phyloP scores from a whole-genome alignment of 306 rosid genomes.

The Pyrus communis region DNA sequence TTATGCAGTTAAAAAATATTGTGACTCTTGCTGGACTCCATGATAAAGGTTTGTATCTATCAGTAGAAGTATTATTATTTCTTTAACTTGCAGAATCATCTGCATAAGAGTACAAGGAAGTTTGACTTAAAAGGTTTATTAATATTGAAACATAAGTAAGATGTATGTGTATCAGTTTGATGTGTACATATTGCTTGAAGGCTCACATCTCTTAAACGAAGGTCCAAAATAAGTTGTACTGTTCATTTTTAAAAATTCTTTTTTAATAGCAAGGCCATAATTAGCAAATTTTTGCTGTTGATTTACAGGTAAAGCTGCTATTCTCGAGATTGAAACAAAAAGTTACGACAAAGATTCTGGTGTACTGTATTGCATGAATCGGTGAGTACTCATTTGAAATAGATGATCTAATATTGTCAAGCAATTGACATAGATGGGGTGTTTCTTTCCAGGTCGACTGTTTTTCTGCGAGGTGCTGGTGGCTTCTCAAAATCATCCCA shows the following conservation, averaged over 20 bases:
- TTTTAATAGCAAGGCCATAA: neutral
- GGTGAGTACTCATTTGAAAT: conserved; percentile 39
- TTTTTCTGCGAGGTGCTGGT: conserved; percentile 87
- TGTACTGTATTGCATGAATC: conserved; percentile 75
- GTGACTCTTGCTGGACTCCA: conserved; percentile 79
- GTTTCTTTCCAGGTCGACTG: conserved; percentile 52
- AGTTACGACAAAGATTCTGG: conserved; percentile 76
- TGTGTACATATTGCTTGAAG: neutral
- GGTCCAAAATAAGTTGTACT: neutral
- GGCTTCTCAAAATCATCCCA: conserved; percentile 86
- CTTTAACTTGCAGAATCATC: neutral
- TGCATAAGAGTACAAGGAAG: neutral
- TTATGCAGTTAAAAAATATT: conserved; percentile 57
- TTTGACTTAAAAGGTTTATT: neutral
- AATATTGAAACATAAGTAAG: neutral
- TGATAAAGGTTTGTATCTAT: conserved; percentile 67
- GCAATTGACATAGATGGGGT: conserved; percentile 19
- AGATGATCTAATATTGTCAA: conserved; percentile 9
- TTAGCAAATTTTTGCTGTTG: neutral
- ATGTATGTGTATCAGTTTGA: neutral
- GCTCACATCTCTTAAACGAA: conserved; percentile 1
- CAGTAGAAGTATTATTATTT: conserved; percentile 12
- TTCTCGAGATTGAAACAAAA: conserved; percentile 84
- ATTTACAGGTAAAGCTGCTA: conserved; percentile 87
- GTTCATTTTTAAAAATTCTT: neutral